A percentile compares a stretch with the other conserved stretches of the same genome.
Evolutionary conservation across 2,329 filamentous ascomycete species (phyloP).

Genomic region (Orbilia brochopaga): DNA sequence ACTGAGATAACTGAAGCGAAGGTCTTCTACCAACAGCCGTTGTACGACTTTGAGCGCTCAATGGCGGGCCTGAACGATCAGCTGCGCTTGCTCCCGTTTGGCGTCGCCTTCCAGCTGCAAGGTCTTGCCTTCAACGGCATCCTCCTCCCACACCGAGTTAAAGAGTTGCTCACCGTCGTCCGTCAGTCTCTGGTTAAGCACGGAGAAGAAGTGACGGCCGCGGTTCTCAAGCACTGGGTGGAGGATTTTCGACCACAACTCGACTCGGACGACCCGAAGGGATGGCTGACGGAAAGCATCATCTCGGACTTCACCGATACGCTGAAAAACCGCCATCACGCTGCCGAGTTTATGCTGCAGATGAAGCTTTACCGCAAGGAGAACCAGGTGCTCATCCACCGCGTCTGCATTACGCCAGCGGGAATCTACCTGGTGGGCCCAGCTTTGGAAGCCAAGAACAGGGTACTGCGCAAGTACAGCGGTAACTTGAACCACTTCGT

Average conservation of each 20-base stretch:
- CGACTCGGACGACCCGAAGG: constrained; percentile 64
- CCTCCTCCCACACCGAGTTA: constrained; percentile 65
- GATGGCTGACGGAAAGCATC: constrained; percentile 60
- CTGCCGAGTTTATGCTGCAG: constrained; percentile 45
- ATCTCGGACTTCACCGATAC: constrained; percentile 57
- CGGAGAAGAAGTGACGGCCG: constrained; percentile 54
- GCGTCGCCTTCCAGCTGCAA: constrained; percentile 68
- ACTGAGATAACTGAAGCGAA: background rate
- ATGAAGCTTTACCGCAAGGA: constrained; percentile 53
- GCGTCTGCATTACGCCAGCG: constrained; percentile 67
- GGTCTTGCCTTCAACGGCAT: constrained; percentile 69
- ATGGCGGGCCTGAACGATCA: constrained; percentile 57
- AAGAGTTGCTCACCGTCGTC: constrained; percentile 61
- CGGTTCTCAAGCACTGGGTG: constrained; percentile 64
- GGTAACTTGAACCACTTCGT: constrained; percentile 69
- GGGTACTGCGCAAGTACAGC: constrained; percentile 71
- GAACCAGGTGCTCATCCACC: constrained; percentile 64
- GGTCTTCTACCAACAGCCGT: constrained; percentile 17
- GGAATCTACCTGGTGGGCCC: constrained; percentile 67
- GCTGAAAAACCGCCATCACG: constrained; percentile 53
- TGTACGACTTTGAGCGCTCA: constrained; percentile 49
- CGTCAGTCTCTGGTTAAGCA: constrained; percentile 6
- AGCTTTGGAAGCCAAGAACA: constrained; percentile 71
- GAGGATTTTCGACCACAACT: constrained; percentile 64
- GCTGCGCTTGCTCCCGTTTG: constrained; percentile 60